These are phyloP conservation scores for Ogataea pini DNA, from an alignment of 805 yeast genomes.

Conservation along the genomic window DNA sequence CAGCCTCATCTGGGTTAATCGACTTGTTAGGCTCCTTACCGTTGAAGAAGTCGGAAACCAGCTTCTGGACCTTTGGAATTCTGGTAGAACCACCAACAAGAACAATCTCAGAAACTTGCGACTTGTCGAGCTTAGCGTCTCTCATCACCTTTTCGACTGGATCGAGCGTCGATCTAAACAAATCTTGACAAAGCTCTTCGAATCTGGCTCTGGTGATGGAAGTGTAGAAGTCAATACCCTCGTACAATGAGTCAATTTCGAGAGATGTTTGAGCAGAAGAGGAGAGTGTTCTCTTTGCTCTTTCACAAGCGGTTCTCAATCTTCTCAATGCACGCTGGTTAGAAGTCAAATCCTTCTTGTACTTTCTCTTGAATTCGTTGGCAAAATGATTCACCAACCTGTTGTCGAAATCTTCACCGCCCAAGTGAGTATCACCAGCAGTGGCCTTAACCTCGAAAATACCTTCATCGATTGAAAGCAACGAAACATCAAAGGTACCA, in stretches of 20 bases:
- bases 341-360: slow-evolving; percentile 87
- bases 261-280: slow-evolving; percentile 94
- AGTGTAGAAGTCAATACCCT: slow-evolving; percentile 96
- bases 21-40: slow-evolving; percentile 97
- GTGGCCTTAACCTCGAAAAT: slow-evolving; percentile 96
- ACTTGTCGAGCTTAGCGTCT: slow-evolving; percentile 88
- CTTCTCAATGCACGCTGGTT: slow-evolving; percentile 98
- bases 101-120: slow-evolving; percentile 88
- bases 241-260: slow-evolving; percentile 93
- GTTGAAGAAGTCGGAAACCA: slow-evolving; percentile 93
- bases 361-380: slow-evolving; percentile 95
- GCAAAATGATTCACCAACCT: slow-evolving; percentile 93
- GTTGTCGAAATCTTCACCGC: slow-evolving; percentile 99
- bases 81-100: slow-evolving; percentile 98
- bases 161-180: slow-evolving; percentile 90
- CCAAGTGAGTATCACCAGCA: slow-evolving; percentile 88
- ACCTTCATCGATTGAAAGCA: slow-evolving; percentile 91
- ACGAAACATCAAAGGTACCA: slow-evolving; percentile 96
- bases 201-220: slow-evolving; percentile 97
- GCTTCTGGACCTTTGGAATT: slow-evolving; percentile 95
- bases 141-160: slow-evolving; percentile 95
- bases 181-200: slow-evolving; percentile 92
- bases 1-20: slow-evolving; percentile 98
- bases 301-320: slow-evolving; percentile 97
- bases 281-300: slow-evolving; percentile 97